Evolutionary conservation across 306 rosid genomes (phyloP).

Genomic region (Vachellia pachyceras): DNA sequence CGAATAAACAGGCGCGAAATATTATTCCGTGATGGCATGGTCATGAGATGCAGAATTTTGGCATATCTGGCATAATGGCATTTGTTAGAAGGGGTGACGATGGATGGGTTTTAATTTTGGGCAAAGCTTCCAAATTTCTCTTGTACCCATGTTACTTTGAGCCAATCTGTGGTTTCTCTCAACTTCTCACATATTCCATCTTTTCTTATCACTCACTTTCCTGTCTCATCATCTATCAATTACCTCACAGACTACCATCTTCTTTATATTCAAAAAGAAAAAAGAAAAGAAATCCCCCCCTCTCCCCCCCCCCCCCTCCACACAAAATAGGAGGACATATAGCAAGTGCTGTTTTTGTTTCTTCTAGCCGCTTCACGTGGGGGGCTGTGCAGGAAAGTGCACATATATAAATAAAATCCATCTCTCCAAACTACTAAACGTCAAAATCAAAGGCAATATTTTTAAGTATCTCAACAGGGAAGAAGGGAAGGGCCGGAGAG

Average conservation of each 20-base stretch:
- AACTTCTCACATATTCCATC: background rate
- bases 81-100: no score
- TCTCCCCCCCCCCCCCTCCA: background rate
- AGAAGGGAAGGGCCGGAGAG: background rate
- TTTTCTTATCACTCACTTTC: constrained; percentile 21
- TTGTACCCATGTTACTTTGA: constrained; percentile 38
- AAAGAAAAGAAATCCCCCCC: background rate
- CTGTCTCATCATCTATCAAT: constrained; percentile 35
- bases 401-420: constrained; percentile 24
- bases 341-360: background rate
- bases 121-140: constrained; percentile 1
- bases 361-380: constrained; percentile 58
- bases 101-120: background rate
- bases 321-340: no score
- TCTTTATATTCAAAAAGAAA: no score
- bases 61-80: constrained; percentile 19
- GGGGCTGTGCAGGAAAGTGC: constrained; percentile 43
- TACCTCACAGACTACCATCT: constrained; percentile 13
- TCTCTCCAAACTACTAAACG: constrained; percentile 43
- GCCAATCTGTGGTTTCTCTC: constrained; percentile 10
- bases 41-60: no score
- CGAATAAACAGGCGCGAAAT: background rate
- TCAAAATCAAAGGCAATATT: constrained; percentile 53
- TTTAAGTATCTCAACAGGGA: constrained; percentile 30
- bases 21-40: no score